A percentile compares a stretch with the other conserved stretches of the same genome.
phyloP scores from a whole-genome alignment of 257 asterid genomes.

The Ajuga chamaepitys region DNA sequence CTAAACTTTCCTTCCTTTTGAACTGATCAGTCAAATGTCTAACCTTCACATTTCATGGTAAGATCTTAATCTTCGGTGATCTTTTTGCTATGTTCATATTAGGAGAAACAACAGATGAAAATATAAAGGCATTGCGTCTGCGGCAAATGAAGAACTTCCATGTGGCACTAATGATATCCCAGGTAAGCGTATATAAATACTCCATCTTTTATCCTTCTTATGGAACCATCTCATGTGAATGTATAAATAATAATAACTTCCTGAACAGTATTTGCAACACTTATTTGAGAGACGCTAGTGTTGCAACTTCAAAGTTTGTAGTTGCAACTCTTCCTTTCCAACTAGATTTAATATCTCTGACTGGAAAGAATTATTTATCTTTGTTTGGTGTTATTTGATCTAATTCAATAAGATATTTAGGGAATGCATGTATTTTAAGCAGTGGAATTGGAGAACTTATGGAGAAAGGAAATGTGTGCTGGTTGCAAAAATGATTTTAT shows the following conservation, averaged over 20 bases:
- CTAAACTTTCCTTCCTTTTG: not conserved
- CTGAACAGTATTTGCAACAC: not conserved
- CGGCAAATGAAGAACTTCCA: conserved; percentile 95
- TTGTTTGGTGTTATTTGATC: not conserved
- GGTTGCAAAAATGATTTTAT: not conserved
- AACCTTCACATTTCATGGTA: conserved; percentile 3
- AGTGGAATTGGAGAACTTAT: not conserved
- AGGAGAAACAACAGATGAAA: conserved; percentile 76
- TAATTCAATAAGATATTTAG: not conserved
- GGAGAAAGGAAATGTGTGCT: not conserved
- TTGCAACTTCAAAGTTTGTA: not conserved
- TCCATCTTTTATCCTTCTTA: not conserved
- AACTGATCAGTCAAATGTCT: not conserved
- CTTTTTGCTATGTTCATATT: conserved; percentile 13
- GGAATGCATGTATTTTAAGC: not conserved
- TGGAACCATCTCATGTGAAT: not conserved
- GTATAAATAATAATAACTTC: not conserved
- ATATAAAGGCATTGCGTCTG: conserved; percentile 55
- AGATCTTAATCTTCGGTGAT: not conserved
- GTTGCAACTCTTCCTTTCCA: not conserved
- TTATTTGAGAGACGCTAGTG: not conserved
- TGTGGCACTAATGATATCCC: conserved; percentile 82
- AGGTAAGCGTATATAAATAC: conserved; percentile 40
- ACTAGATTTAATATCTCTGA: not conserved
- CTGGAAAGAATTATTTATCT: not conserved